These are phyloP conservation scores for Anisogramma anomala DNA, from an alignment of 2,329 filamentous ascomycete species.

Conservation along the genomic window DNA sequence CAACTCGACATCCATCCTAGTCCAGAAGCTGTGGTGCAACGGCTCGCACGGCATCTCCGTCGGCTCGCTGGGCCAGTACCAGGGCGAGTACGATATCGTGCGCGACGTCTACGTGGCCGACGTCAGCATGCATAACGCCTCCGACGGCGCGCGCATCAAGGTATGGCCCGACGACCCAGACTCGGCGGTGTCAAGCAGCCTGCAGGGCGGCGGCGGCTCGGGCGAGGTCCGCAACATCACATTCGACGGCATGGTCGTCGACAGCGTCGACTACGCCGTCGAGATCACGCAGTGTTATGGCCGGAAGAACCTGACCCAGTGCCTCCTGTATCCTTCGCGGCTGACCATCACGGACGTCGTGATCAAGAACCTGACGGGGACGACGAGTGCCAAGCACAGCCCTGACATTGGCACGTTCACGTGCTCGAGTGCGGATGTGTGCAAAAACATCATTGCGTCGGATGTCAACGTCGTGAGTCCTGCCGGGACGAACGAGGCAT, in stretches of 20 bases:
- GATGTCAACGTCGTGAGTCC: constrained; percentile 20
- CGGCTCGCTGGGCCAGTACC: constrained; percentile 60
- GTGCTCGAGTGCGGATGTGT: constrained; percentile 18
- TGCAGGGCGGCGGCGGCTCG: constrained; percentile 46
- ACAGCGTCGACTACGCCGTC: constrained; percentile 52
- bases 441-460: constrained; percentile 16
- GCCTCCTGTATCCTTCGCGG: constrained; percentile 42
- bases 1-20: constrained; percentile 56
- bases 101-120: constrained; percentile 57
- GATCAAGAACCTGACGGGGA: constrained; percentile 42
- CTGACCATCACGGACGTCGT: constrained; percentile 42
- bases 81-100: constrained; percentile 51
- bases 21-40: constrained; percentile 56
- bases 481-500: constrained; percentile 16
- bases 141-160: constrained; percentile 60
- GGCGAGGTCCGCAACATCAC: constrained; percentile 52
- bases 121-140: constrained; percentile 45
- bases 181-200: constrained; percentile 30
- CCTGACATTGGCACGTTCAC: constrained; percentile 19
- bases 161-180: constrained; percentile 35
- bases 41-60: constrained; percentile 63
- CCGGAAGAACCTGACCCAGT: constrained; percentile 50
- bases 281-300: constrained; percentile 35
- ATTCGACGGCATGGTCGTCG: constrained; percentile 43
- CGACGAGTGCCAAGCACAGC: constrained; percentile 22